phyloP scores from a whole-genome alignment of 1,139 yeast genomes.

The Nakaseomyces bracarensis region DNA sequence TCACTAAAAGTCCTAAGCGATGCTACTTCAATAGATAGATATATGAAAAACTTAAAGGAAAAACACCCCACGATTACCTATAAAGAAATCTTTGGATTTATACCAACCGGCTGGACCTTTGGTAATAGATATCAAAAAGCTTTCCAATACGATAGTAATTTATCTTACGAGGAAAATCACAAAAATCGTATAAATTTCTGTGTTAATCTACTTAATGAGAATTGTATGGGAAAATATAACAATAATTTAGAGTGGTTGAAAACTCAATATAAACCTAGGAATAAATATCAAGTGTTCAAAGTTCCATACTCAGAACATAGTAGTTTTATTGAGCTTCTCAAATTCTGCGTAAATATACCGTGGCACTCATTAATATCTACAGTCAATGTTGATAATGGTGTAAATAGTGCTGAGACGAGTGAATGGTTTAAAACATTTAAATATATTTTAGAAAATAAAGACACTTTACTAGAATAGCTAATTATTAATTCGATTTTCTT shows the following conservation, averaged over 20 bases:
- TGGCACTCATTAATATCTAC: conserved; percentile 64
- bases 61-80: background rate
- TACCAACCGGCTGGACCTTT: conserved; percentile 89
- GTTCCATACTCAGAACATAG: conserved; percentile 94
- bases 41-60: conserved; percentile 43
- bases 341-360: conserved; percentile 48
- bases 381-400: conserved; percentile 46
- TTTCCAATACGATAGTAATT: conserved; percentile 9
- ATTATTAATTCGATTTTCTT: too few species aligned
- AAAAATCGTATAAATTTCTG: conserved; percentile 15
- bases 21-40: conserved; percentile 37
- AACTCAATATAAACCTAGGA: conserved; percentile 30
- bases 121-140: conserved; percentile 13
- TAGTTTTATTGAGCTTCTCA: conserved; percentile 67
- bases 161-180: conserved; percentile 6
- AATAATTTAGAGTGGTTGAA: conserved; percentile 7
- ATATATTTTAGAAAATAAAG: conserved; percentile 9
- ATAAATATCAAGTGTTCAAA: conserved; percentile 42
- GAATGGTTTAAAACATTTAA: conserved; percentile 44
- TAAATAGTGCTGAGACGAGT: conserved; percentile 25
- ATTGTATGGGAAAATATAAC: conserved; percentile 16
- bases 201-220: conserved; percentile 11
- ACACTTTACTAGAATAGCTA: background rate
- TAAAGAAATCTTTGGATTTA: conserved; percentile 52
- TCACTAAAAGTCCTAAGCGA: conserved; percentile 46